Base-by-base conservation (phyloP, 331 rosid species). In the Rhamnella rubrinervis region DNA sequence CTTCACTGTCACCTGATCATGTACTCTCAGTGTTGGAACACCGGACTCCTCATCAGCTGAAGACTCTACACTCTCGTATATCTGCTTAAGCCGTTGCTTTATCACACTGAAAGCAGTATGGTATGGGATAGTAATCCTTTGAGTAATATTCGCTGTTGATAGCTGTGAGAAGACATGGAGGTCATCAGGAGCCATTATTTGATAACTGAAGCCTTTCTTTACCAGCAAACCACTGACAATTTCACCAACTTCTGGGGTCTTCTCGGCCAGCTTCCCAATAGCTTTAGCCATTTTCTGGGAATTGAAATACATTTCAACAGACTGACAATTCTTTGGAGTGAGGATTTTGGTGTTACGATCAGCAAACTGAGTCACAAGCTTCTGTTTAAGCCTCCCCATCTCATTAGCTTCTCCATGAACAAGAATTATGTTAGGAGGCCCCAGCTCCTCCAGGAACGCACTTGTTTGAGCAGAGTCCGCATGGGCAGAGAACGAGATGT, bases 331-430 rank as follows among this genome's bases (percentile, higher is more conserved):
- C 81, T 82, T 93, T 0, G 97, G 98, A 59, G 96, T 93, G 50
- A 90, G 87, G 77, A 93, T 85, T 69, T 88, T 90, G 6, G 96
- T 84, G 79, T 80, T 88, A 23, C 98, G 86, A 71, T 90, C 98
- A 17, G 88, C 84, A 80, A 93, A 90, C 77, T 93, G 96, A 61
- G 70, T 73, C 49, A 69, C 66, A 31, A 90, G 98, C 86, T 90
- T 93, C 90, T 93, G 97, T 73, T 93, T 93, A 64, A 93, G 89
- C 90, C 96, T 82, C 23, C 96, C 98, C 98, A 92, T 92, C 77
- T 90, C 97, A 73, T 90, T 90, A 60, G 97, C 93, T 75, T 86
- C 97, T 65, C 96, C 98, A 41, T 93, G 98, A 67, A 93, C 98
- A 39, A 93, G 96, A 71, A 93, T 90, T 71, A 93, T 90, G 76